phyloP scores from a whole-genome alignment of 306 rosid species.

The Ormosia emarginata region DNA sequence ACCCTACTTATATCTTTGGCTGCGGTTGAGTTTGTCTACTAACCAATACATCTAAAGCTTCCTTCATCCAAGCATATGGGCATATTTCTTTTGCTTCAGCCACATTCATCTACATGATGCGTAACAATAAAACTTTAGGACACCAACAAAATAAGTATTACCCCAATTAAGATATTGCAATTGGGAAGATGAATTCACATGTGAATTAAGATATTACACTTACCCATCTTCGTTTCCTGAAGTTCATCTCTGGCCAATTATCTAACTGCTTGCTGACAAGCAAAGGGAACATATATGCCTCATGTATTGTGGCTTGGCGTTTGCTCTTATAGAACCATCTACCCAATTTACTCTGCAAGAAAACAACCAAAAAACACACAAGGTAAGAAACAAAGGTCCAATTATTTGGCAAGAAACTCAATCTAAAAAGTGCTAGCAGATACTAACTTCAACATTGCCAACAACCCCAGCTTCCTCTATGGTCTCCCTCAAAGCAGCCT shows the following conservation, averaged over 20 bases:
- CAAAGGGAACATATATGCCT: conserved; percentile 79
- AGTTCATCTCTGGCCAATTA: conserved; percentile 74
- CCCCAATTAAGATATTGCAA: neutral
- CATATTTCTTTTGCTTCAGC: conserved; percentile 78
- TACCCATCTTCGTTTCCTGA: conserved; percentile 77
- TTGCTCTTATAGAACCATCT: conserved; percentile 79
- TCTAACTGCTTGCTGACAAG: conserved; percentile 65
- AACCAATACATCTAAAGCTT: conserved; percentile 65
- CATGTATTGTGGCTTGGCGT: conserved; percentile 55
- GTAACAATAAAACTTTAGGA: conserved; percentile 30
- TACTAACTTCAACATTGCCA: conserved; percentile 71
- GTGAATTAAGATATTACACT: conserved; percentile 8
- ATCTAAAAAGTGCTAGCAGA: conserved; percentile 9
- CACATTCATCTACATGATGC: conserved; percentile 60
- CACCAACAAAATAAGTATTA: neutral
- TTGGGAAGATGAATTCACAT: neutral
- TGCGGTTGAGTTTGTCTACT: conserved; percentile 32
- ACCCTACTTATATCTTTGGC: conserved; percentile 6
- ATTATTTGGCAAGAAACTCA: neutral
- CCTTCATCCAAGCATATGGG: conserved; percentile 88
- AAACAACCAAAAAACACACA: neutral
- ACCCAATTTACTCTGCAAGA: conserved; percentile 62
- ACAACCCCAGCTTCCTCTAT: conserved; percentile 87
- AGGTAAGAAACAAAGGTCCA: conserved; percentile 19
- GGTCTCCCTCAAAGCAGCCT: conserved; percentile 86